These are phyloP conservation scores for Yamadazyma conglobata DNA, from an alignment of 1,139 yeast genomes.

Conservation along the genomic window DNA sequence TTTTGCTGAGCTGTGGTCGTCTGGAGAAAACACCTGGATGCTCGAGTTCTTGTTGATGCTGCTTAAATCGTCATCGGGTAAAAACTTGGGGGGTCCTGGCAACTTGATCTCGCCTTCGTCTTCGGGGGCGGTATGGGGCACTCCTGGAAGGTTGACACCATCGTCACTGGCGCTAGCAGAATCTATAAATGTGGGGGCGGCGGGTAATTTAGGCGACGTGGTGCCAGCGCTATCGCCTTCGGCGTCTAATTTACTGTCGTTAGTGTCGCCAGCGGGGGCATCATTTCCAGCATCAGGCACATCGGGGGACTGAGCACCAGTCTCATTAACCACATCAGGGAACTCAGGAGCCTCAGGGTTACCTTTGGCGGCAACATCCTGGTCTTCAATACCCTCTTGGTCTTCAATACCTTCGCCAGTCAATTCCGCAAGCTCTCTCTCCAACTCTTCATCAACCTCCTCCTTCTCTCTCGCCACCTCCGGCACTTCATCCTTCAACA, in stretches of 20 bases:
- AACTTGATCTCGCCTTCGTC: constrained; percentile 24
- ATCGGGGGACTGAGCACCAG: too few species aligned
- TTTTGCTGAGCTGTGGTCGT: constrained; percentile 7
- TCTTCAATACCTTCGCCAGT: constrained; percentile 1
- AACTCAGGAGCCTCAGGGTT: not conserved
- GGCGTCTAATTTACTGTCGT: not conserved
- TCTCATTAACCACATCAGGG: too few species aligned
- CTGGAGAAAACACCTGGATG: constrained; percentile 35
- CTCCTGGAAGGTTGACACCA: constrained; percentile 25
- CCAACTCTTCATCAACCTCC: constrained; percentile 28
- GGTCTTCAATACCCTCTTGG: not conserved
- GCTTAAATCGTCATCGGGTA: constrained; percentile 40
- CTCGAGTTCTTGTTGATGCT: constrained; percentile 38
- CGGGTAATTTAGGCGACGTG: constrained; percentile 9
- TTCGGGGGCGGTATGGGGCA: constrained; percentile 33
- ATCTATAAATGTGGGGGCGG: constrained; percentile 13
- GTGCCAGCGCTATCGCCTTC: not conserved
- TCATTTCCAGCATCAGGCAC: too few species aligned
- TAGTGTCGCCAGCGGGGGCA: too few species aligned
- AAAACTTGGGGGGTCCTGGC: constrained; percentile 44
- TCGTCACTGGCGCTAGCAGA: constrained; percentile 5
- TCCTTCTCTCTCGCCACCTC: constrained; percentile 24
- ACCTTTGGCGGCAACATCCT: not conserved
- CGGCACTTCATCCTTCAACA: constrained; percentile 42
- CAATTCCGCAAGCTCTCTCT: constrained; percentile 21